Percentiles rank a stretch among this genome's conserved stretches.
Evolutionary conservation across 441 rosid genomes (phyloP).

Genomic region (Manihot esculenta): DNA sequence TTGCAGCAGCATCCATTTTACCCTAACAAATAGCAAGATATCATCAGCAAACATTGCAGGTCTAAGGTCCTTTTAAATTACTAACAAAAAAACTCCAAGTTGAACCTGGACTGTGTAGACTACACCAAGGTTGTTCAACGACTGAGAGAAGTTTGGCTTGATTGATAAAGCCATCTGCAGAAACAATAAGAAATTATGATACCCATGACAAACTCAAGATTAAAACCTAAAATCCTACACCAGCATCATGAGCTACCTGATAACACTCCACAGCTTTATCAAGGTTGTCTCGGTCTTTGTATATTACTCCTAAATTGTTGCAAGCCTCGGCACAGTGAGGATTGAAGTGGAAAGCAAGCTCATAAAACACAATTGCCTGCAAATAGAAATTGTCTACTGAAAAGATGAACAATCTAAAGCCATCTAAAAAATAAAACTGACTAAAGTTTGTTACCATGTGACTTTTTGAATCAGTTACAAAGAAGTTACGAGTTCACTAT

Average conservation of each 20-base stretch:
- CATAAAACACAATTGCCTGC: slow-evolving; percentile 97
- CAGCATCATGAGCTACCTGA: slow-evolving; percentile 55
- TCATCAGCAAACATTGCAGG: slow-evolving; percentile 19
- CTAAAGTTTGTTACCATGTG: background rate
- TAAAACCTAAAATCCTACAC: slow-evolving; percentile 25
- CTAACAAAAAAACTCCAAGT: slow-evolving; percentile 20
- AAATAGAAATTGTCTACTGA: background rate
- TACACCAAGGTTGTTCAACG: slow-evolving; percentile 97
- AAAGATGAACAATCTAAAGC: background rate
- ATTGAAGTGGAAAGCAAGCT: slow-evolving; percentile 97
- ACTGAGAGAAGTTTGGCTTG: slow-evolving; percentile 96
- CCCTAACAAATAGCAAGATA: slow-evolving; percentile 56
- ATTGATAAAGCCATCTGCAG: slow-evolving; percentile 92
- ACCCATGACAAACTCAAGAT: slow-evolving; percentile 13
- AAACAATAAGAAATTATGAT: slow-evolving; percentile 7
- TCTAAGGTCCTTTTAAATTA: slow-evolving; percentile 15
- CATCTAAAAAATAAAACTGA: background rate
- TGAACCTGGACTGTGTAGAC: slow-evolving; percentile 98
- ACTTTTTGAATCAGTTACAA: background rate
- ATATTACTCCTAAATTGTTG: slow-evolving; percentile 97
- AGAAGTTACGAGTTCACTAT: background rate
- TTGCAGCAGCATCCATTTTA: slow-evolving; percentile 98
- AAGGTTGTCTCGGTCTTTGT: slow-evolving; percentile 97
- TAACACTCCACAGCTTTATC: slow-evolving; percentile 99
- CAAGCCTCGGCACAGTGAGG: slow-evolving; percentile 99